phyloP scores from a whole-genome alignment of 2,329 filamentous ascomycete species.

The Annulohypoxylon truncatum region DNA sequence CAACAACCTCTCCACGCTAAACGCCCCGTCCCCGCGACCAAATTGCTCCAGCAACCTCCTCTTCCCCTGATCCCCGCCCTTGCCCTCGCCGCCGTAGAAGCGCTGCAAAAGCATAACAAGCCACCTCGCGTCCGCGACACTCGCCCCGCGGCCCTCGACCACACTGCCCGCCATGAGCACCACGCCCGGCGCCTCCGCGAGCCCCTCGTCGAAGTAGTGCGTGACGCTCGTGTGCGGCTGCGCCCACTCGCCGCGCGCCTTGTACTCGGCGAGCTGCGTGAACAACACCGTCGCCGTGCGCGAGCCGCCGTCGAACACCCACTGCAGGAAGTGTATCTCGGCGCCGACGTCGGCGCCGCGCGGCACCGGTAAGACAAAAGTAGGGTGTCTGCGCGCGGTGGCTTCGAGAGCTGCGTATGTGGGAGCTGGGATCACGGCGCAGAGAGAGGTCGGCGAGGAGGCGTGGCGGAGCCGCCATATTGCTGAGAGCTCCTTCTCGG shows the following conservation, averaged over 20 bases:
- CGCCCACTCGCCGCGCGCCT: constrained; percentile 88
- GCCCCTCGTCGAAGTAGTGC: constrained; percentile 78
- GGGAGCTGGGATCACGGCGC: constrained; percentile 79
- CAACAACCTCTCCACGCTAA: constrained; percentile 85
- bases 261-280: constrained; percentile 93
- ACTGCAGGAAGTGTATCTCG: constrained; percentile 96
- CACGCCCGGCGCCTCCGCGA: constrained; percentile 77
- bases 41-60: constrained; percentile 84
- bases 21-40: constrained; percentile 78
- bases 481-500: constrained; percentile 83
- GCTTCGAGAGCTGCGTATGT: constrained; percentile 80
- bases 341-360: constrained; percentile 72
- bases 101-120: constrained; percentile 92
- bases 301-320: constrained; percentile 81
- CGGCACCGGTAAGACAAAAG: constrained; percentile 91
- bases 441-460: constrained; percentile 77
- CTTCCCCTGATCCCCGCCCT: constrained; percentile 67
- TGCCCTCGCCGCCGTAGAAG: constrained; percentile 75
- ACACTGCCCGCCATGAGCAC: constrained; percentile 90
- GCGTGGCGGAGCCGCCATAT: constrained; percentile 93
- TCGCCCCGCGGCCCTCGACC: constrained; percentile 79
- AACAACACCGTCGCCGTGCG: constrained; percentile 84
- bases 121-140: constrained; percentile 86
- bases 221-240: constrained; percentile 94
- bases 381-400: constrained; percentile 79